Conservation (phyloP, 148 eudicot genomes). For the Nyssa sinensis region DNA sequence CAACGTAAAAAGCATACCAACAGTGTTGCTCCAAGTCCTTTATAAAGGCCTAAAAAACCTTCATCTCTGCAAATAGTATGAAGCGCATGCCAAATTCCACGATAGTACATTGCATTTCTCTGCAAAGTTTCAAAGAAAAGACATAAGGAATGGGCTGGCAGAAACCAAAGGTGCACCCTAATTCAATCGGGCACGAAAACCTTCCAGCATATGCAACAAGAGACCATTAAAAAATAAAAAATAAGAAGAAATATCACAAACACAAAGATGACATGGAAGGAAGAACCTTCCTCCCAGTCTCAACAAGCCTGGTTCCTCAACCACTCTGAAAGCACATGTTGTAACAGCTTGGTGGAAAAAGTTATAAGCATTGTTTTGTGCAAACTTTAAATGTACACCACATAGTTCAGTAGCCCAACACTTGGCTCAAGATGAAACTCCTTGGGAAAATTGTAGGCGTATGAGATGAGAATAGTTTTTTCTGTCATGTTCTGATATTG, state of each 20-base stretch:
- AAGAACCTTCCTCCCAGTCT: background rate
- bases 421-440: background rate
- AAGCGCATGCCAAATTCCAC: constrained; percentile 75
- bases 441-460: background rate
- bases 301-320: background rate
- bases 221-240: background rate
- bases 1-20: constrained; percentile 44
- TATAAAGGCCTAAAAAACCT: constrained; percentile 75
- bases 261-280: background rate
- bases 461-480: background rate
- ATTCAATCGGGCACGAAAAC: background rate
- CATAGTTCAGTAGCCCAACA: background rate
- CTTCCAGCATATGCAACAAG: constrained; percentile 5
- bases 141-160: background rate
- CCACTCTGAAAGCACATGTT: background rate
- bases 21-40: constrained; percentile 87
- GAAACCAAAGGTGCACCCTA: background rate
- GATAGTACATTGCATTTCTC: constrained; percentile 75
- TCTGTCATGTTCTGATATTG: background rate
- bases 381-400: background rate
- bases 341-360: background rate
- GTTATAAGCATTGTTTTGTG: background rate
- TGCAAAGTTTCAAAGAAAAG: constrained; percentile 23
- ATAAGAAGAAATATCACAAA: background rate
- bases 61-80: constrained; percentile 77